Evolutionary conservation across 768 basidiomycete genomes (phyloP).

Genomic region (Leucosporidium scottii): DNA sequence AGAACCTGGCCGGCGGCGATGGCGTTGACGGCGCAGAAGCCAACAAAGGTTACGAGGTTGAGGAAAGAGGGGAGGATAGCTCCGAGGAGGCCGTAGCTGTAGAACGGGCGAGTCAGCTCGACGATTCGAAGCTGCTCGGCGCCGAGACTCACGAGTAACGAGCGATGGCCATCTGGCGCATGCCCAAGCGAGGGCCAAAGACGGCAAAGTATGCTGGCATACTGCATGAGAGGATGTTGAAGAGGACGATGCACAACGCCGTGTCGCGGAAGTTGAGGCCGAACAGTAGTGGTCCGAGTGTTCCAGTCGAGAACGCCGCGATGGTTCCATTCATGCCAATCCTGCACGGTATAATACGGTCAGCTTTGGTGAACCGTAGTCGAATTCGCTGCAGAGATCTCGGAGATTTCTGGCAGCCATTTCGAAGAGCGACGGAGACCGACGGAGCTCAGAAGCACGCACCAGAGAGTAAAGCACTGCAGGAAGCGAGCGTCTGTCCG

Average conservation of each 20-base stretch:
- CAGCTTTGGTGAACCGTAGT: not conserved
- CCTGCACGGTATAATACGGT: not conserved
- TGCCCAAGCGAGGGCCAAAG: constrained; percentile 71
- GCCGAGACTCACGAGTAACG: constrained; percentile 52
- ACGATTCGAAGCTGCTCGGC: constrained; percentile 45
- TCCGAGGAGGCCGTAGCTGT: constrained; percentile 42
- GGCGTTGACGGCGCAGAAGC: constrained; percentile 60
- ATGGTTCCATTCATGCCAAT: constrained; percentile 29
- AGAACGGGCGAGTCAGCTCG: not conserved
- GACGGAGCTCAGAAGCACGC: not conserved
- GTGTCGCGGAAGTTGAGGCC: constrained; percentile 56
- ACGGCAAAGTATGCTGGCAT: constrained; percentile 61
- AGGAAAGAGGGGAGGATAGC: constrained; percentile 44
- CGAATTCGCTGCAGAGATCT: too few relatives aligned
- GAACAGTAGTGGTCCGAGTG: constrained; percentile 59
- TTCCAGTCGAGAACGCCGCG: constrained; percentile 58
- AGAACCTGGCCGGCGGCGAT: constrained; percentile 66
- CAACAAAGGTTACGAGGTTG: constrained; percentile 57
- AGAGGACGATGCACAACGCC: constrained; percentile 60
- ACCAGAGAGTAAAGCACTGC: constrained; percentile 28
- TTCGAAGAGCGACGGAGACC: too few relatives aligned
- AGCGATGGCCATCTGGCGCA: constrained; percentile 73
- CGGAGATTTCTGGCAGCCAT: not conserved
- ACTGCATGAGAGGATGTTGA: constrained; percentile 56
- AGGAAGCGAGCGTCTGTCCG: constrained; percentile 17